Base-by-base conservation (phyloP, 2,329 filamentous ascomycete genomes). In the Microdochium bolleyi region DNA sequence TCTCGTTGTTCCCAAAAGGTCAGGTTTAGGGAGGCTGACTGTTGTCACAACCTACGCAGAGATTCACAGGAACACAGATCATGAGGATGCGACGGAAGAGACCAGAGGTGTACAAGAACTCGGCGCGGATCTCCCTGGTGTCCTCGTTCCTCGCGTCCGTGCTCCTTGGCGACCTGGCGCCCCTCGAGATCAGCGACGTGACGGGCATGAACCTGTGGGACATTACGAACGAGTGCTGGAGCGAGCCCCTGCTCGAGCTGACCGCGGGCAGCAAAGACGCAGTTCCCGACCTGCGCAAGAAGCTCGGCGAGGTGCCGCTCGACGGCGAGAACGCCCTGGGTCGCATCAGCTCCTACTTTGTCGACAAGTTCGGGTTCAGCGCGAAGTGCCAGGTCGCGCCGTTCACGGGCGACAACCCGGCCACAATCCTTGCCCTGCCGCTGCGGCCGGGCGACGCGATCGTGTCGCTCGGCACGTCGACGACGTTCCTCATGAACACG, bases 191-290 rank as follows among this genome's bases (percentile, higher is more conserved):
- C 61, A 87, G 88, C 63, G 94, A 99, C 71, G 92, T 92, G 24
- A 95, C 91, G 63, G 94, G 94, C 52, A 96, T 96, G 87, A 96
- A 97, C 67, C 76, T 99, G 7, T 97, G 91, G 90, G 90, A 97
- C 63, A 91, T 97, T 58, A 75, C 83, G 57, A 76, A 79, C 21
- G 83, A 88, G 58, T 67, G 71, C 21, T 97, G 90, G 84, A 84
- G 87, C 58, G 82, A 91, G 53, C 73, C 80, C 19, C 80, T 96
- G 1, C 80, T 99, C 19, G 76, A 81, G 38, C 83, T 96, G 13
- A 82, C 88, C 21, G 89, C 88, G 3, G 89, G 87, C 46, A 70
- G 77, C 27, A 59, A 60, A 24, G 78, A 79, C 51, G 83, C 79
- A 1, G 76, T 84, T 8, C 75, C 72, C 4, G 84, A 83, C 27